Conservation (phyloP, 2,329 filamentous ascomycete genomes). For the Microsporum canis region DNA sequence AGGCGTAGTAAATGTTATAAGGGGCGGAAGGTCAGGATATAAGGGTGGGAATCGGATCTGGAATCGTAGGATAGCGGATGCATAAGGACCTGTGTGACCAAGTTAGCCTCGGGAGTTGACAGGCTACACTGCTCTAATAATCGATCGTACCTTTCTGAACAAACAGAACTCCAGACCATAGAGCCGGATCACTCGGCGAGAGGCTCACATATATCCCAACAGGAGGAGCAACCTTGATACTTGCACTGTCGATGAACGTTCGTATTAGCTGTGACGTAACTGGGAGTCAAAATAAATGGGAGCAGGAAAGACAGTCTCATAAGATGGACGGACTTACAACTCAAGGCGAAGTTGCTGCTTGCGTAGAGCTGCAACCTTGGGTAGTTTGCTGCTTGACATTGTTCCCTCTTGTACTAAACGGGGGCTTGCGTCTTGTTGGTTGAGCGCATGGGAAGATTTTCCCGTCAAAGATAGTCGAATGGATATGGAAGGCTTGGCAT, state of each 20-base stretch:
- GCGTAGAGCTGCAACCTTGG: constrained; percentile 45
- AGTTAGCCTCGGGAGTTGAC: not conserved
- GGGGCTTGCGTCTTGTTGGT: not conserved
- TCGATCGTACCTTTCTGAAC: constrained; percentile 61
- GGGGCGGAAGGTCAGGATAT: constrained; percentile 68
- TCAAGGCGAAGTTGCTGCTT: constrained; percentile 69
- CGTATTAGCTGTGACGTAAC: not conserved
- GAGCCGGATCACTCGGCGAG: constrained; percentile 63
- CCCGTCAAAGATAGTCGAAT: not conserved
- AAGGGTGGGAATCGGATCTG: constrained; percentile 73
- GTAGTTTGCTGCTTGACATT: constrained; percentile 29
- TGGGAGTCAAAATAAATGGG: not conserved
- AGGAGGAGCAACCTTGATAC: constrained; percentile 70
- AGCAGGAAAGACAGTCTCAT: not conserved
- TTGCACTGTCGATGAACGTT: constrained; percentile 45
- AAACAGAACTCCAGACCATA: constrained; percentile 89
- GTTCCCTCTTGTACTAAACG: not conserved
- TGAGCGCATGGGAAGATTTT: not conserved
- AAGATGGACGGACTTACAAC: constrained; percentile 51
- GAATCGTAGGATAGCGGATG: constrained; percentile 76
- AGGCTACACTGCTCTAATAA: constrained; percentile 9
- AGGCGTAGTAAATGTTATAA: constrained; percentile 81
- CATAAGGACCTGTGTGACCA: constrained; percentile 63
- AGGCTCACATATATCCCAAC: constrained; percentile 79
- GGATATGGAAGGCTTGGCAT: not conserved